Base-by-base conservation (phyloP, 2,329 filamentous ascomycete genomes). In the Dryadomyces quercus-mongolicae region DNA sequence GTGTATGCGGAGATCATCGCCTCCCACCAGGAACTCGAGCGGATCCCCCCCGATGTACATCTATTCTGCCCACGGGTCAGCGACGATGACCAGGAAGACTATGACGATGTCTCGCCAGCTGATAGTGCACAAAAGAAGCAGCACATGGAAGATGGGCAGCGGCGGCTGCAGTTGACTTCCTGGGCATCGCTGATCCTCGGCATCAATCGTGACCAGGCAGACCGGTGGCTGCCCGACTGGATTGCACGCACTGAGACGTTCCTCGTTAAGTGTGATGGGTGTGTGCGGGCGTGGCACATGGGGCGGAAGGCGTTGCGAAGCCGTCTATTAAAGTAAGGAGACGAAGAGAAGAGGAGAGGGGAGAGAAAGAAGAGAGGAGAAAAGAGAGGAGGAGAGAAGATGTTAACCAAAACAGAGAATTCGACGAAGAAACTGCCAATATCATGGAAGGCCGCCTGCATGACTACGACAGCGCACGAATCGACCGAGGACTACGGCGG, bases 281-380 rank as follows among this genome's bases (percentile, higher is more conserved):
- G 86, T 64, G 83, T 87, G 52, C 75, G 82, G 57, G 83, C 83
- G 60, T 91, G 87, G 77, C 86, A 91, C 66, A 81, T 81, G 63
- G 77, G 76, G 34, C 83, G 86, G 58, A 78, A 78, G 57, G 70
- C 72, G 54, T 78, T 86, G 58, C 69, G 87, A 36, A 78, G 81
- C 56, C 72, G 78, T 49, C 71, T 89, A 54, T 74, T 78, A 60
- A 78, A 83, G 75, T 82, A 40, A 31, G 25, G 25, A 31, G n/a
- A n/a, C n/a, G n/a, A n/a, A n/a, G 15, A 40, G 36, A 12, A 5
- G 10, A 4, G 3, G 15, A 40, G 36, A 40, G 6, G 10, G 36
- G 10, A 13, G 36, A 40, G 36, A 13, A 12, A 40, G 36, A 40
- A 31, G 25, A 31, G 25, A 31, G 25, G 25, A 8, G 25, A 31